Evolutionary conservation across 495 filamentous ascomycete genomes (phyloP).

Genomic region (Neurospora pannonica): DNA sequence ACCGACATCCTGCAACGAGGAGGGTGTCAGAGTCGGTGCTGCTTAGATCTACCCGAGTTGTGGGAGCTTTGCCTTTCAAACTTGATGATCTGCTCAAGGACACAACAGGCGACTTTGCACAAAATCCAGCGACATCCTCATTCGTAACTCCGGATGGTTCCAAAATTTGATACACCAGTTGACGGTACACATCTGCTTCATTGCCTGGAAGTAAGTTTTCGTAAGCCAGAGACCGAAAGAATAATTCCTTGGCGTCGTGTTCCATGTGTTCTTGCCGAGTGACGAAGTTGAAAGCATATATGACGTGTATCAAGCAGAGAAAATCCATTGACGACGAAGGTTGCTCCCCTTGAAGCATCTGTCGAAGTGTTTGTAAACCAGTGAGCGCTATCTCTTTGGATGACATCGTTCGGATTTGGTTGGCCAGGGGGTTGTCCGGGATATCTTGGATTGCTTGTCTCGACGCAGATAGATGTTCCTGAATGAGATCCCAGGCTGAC

Average conservation of each 20-base stretch:
- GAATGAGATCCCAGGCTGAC: slow-evolving; percentile 31
- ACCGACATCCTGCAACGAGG: slow-evolving; percentile 28
- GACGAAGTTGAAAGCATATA: slow-evolving; percentile 36
- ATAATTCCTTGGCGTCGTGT: slow-evolving; percentile 19
- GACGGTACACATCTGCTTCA: slow-evolving; percentile 21
- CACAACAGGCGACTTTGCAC: neutral
- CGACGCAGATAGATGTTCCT: slow-evolving; percentile 31
- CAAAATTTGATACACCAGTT: slow-evolving; percentile 30
- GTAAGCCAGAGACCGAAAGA: slow-evolving; percentile 32
- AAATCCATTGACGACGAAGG: slow-evolving; percentile 25
- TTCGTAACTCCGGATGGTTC: slow-evolving; percentile 21
- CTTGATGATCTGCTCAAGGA: slow-evolving; percentile 11
- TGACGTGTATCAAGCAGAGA: slow-evolving; percentile 35
- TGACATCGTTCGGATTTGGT: slow-evolving; percentile 27
- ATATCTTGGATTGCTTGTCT: slow-evolving; percentile 27
- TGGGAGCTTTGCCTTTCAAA: slow-evolving; percentile 32
- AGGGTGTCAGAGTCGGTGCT: slow-evolving; percentile 22
- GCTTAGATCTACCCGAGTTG: neutral
- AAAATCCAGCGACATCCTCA: slow-evolving; percentile 6
- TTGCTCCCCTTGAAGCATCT: slow-evolving; percentile 21
- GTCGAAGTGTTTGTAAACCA: slow-evolving; percentile 27
- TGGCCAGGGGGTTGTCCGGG: slow-evolving; percentile 26
- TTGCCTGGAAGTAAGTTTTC: slow-evolving; percentile 16
- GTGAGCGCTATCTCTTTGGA: slow-evolving; percentile 23
- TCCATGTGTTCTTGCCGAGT: slow-evolving; percentile 25